Percentiles rank a stretch among this genome's conserved stretches.
phyloP scores from a whole-genome alignment of 257 asterid species.

The Gentiana straminea region DNA sequence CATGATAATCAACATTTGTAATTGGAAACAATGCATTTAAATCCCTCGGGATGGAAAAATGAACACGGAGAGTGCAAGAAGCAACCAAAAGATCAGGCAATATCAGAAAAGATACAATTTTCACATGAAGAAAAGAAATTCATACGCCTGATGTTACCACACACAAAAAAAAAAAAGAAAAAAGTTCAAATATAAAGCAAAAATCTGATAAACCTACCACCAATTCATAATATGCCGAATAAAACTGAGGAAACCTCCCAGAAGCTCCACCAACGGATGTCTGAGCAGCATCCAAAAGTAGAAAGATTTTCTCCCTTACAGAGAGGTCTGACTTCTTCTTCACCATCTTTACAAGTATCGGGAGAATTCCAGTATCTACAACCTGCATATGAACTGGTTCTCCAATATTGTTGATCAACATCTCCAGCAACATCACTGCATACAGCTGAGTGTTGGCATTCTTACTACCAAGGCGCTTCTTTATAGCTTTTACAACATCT shows the following conservation, averaged over 20 bases:
- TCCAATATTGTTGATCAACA: conserved; percentile 88
- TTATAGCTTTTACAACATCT: conserved; percentile 82
- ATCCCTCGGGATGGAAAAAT: no score
- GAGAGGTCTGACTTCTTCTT: conserved; percentile 87
- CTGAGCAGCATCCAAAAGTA: conserved; percentile 90
- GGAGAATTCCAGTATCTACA: conserved; percentile 66
- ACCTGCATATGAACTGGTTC: conserved; percentile 90
- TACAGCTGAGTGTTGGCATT: conserved; percentile 46
- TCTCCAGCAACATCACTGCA: conserved; percentile 77
- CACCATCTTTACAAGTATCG: conserved; percentile 74
- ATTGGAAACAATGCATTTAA: no score
- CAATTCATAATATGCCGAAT: conserved; percentile 79
- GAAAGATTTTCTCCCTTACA: conserved; percentile 80
- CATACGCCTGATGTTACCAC: no score
- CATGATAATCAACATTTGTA: no score
- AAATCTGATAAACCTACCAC: conserved; percentile 50
- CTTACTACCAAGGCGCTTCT: conserved; percentile 85
- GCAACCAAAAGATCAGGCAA: no score
- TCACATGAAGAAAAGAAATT: background rate
- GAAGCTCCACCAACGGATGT: conserved; percentile 95
- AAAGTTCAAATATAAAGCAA: conserved; percentile 2
- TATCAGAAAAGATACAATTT: no score
- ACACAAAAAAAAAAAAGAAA: no score
- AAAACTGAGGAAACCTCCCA: conserved; percentile 89
- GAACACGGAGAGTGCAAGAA: no score